Base-by-base conservation (phyloP, 1,284 basidiomycete genomes). In the Serendipita sp. region DNA sequence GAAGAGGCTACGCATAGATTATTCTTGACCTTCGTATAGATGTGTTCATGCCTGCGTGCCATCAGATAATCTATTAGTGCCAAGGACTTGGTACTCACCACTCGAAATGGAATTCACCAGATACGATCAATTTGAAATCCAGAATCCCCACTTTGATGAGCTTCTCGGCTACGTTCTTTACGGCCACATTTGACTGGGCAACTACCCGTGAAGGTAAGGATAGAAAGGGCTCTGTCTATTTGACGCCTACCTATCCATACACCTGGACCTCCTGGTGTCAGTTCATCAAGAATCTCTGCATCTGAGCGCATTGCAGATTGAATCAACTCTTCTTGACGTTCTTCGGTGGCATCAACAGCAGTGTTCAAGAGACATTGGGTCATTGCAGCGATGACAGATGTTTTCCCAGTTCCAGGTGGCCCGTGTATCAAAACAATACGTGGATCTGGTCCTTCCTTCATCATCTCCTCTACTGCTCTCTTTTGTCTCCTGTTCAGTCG, bases 51-150 rank as follows among this genome's bases (percentile, higher is more conserved):
- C 61, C 61, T 62, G 12, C 2, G 35, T 38, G 35, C 6, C 12
- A n/a, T 38, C 17, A 45, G 47, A 32, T 22, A 49, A 8, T n/a
- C 29, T 17, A n/a, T n/a, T 15, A 49, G 45, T 49, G n/a, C 5
- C n/a, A 49, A 8, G 45, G 45, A 22, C 8, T 49, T 12, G 5
- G 35, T 12, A 38, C 35, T 12, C 35, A 49, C 44, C 61, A 62
- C 10, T 62, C 61, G 44, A 62, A 62, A 34, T 62, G 61, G 17
- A 62, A 62, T 30, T 62, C 61, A 5, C 32, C 10, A 1, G 61
- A 62, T 4, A 62, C 61, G 4, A 62, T 45, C 2, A 62, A 15
- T 44, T 58, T 58, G 53, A 58, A 58, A 10, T 58, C 15, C n/a
- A 26, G 32, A n/a, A 58, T 58, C 5, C 53, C 53, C 8, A 58